Conservation (phyloP, 345 rosid species). For the Draba incana region DNA sequence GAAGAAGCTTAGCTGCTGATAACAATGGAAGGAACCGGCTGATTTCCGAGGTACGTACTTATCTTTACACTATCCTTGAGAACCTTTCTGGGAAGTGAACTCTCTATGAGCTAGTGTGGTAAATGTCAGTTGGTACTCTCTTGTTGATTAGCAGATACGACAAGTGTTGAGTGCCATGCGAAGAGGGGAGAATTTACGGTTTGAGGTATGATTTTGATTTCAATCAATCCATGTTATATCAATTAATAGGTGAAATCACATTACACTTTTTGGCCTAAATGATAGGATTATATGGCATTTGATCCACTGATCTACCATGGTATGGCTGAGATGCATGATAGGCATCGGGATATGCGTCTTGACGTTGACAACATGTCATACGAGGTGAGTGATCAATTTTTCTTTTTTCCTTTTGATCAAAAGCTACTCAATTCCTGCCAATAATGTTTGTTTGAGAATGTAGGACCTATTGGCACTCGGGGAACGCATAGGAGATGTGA, state of each 20-base stretch:
- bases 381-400: conserved; percentile 56
- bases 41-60: conserved; percentile 66
- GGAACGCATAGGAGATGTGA: conserved; percentile 90
- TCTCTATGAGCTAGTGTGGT: conserved; percentile 1
- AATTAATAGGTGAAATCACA: conserved; percentile 6
- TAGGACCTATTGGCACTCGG: conserved; percentile 85
- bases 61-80: conserved; percentile 4
- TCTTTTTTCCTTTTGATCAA: neutral
- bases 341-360: conserved; percentile 92
- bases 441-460: conserved; percentile 7
- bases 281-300: conserved; percentile 78
- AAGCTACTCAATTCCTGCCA: conserved; percentile 11
- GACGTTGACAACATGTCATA: conserved; percentile 98
- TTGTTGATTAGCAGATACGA: conserved; percentile 60
- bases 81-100: neutral
- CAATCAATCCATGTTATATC: neutral
- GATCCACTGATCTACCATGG: conserved; percentile 75
- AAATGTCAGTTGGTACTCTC: conserved; percentile 35
- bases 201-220: conserved; percentile 61
- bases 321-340: conserved; percentile 78
- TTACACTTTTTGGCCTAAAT: conserved; percentile 9
- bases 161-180: conserved; percentile 90
- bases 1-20: conserved; percentile 71
- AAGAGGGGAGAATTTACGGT: conserved; percentile 75
- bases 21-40: conserved; percentile 72